A percentile compares a stretch with the other conserved stretches of the same genome.
Evolutionary conservation across 179 eudicot species (phyloP).

Genomic region (Spergularia azorica): DNA sequence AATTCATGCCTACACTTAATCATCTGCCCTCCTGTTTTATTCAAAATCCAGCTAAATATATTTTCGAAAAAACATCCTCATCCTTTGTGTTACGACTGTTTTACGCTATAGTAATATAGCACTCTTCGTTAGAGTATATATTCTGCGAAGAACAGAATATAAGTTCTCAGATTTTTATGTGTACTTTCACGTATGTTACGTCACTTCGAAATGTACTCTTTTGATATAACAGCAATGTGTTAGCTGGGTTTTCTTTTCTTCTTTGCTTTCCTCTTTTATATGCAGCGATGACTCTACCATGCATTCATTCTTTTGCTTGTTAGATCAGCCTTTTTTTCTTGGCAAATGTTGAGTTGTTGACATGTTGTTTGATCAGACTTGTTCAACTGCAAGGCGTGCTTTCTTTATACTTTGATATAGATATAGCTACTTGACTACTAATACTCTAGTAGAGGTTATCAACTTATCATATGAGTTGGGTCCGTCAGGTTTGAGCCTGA

Average conservation of each 20-base stretch:
- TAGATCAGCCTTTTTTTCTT: not conserved
- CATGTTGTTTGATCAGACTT: not conserved
- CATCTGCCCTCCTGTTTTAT: constrained; percentile 19
- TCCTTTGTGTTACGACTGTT: not conserved
- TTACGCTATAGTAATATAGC: not conserved
- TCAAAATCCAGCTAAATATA: constrained; percentile 9
- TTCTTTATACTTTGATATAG: too few relatives aligned
- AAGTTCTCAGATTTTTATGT: not conserved
- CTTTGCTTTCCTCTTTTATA: too few relatives aligned
- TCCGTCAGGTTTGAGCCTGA: too few relatives aligned
- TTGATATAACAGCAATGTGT: constrained; percentile 12
- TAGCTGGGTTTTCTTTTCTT: constrained; percentile 15
- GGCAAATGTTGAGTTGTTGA: too few relatives aligned
- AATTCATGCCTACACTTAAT: constrained; percentile 21
- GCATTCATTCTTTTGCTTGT: not conserved
- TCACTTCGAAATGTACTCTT: constrained; percentile 19
- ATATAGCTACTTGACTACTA: too few relatives aligned
- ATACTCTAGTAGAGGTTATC: too few relatives aligned
- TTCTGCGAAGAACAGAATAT: not conserved
- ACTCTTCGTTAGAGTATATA: not conserved
- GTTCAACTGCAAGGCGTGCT: too few relatives aligned
- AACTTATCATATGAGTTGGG: too few relatives aligned
- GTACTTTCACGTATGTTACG: constrained; percentile 14
- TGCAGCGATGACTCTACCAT: not conserved
- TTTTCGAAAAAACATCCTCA: not conserved